These are phyloP conservation scores for Cercospora berteroae DNA, from an alignment of 2,329 filamentous ascomycete genomes.

Conservation along the genomic window DNA sequence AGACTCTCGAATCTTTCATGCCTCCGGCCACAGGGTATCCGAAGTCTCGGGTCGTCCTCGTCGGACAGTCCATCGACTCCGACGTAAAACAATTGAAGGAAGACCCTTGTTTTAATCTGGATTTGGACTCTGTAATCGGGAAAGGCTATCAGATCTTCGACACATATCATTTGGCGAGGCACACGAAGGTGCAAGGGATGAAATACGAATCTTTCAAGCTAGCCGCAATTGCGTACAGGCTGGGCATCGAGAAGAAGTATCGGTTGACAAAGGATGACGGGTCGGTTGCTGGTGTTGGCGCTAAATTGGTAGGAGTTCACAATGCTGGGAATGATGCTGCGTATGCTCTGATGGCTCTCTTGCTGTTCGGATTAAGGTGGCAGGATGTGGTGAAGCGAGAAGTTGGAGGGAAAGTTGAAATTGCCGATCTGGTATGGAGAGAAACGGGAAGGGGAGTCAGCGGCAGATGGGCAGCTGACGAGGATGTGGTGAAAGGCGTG, in stretches of 20 bases:
- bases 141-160: constrained; percentile 2
- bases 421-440: neutral
- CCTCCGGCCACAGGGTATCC: neutral
- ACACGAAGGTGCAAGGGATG: neutral
- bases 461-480: neutral
- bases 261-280: neutral
- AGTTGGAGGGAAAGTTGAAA: neutral
- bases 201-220: neutral
- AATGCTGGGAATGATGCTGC: constrained; percentile 19
- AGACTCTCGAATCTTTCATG: neutral
- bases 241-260: constrained; percentile 14
- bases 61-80: constrained; percentile 4
- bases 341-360: constrained; percentile 11
- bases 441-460: neutral
- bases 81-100: neutral
- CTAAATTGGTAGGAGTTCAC: constrained; percentile 3
- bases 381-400: neutral
- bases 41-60: neutral
- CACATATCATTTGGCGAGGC: neutral
- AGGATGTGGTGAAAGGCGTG: neutral
- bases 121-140: neutral
- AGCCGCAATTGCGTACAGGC: neutral
- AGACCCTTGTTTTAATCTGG: neutral
- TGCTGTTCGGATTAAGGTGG: constrained; percentile 7
- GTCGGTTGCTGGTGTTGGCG: neutral